phyloP scores from a whole-genome alignment of 805 yeast genomes.

The Candida coquimbonensis region DNA sequence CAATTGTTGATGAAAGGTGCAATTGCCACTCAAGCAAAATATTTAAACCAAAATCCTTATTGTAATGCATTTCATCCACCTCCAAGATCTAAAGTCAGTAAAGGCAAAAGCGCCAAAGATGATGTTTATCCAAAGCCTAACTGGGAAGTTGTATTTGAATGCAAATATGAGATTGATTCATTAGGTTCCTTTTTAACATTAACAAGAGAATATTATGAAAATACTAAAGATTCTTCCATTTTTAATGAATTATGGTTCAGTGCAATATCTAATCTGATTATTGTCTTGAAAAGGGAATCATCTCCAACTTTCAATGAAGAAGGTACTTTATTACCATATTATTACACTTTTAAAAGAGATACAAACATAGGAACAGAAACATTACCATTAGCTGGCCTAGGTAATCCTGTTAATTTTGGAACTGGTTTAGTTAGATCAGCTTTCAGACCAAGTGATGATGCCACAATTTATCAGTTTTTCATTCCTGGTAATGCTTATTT shows the following conservation, averaged over 20 bases:
- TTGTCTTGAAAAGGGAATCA: constrained; percentile 53
- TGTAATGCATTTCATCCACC: constrained; percentile 95
- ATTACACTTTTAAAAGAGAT: constrained; percentile 64
- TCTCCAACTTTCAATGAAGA: constrained; percentile 48
- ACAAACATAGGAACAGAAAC: constrained; percentile 81
- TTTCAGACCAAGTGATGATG: constrained; percentile 85
- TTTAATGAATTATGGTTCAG: constrained; percentile 45
- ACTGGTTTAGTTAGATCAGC: constrained; percentile 77
- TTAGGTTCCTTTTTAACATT: constrained; percentile 75
- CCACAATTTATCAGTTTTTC: constrained; percentile 71
- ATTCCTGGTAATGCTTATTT: constrained; percentile 83
- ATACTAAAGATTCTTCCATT: constrained; percentile 42
- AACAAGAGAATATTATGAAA: constrained; percentile 59
- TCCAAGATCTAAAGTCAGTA: constrained; percentile 31
- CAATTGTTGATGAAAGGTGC: constrained; percentile 63
- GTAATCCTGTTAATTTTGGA: constrained; percentile 70
- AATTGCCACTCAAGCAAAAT: constrained; percentile 68
- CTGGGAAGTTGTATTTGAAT: constrained; percentile 72
- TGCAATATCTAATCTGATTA: constrained; percentile 47
- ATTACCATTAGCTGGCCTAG: constrained; percentile 67
- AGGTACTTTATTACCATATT: constrained; percentile 36
- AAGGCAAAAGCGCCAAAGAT: constrained; percentile 51
- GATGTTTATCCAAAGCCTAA: constrained; percentile 63
- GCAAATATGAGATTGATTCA: constrained; percentile 85
- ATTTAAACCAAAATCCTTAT: constrained; percentile 58